Base-by-base conservation (phyloP, 2,329 filamentous ascomycete species). In the Fusarium multiceps region DNA sequence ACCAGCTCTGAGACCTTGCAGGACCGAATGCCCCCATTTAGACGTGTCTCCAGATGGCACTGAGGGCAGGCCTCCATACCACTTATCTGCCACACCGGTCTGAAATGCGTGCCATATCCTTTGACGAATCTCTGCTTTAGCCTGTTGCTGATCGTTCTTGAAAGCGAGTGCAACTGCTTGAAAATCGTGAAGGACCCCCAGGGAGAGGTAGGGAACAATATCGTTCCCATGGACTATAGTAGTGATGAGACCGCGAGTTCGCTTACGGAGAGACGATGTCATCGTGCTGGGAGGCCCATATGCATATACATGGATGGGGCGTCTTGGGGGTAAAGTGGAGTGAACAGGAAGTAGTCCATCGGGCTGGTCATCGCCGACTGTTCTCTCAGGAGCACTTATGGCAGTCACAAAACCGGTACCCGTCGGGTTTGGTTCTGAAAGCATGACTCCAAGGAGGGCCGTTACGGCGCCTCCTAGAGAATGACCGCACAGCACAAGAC, bases 271-370 rank as follows among this genome's bases (percentile, higher is more conserved):
- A 4, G 89, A 87, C 0, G 90, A 84, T 0, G 90, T 92, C 86
- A 94, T 88, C 16, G 90, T 91, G 1, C 90, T 88, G 0, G 92
- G 91, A 3, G 92, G 89, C 0, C 92, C 92, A 76, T 93, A 94
- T 9, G 92, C 90, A 76, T 93, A 94, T 14, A 93, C 92, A 72
- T 94, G 92, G 21, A 94, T 91, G 5, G 90, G 89, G 1, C 92
- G 86, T 18, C 89, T 88, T 0, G 89, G 73, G 1, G 92, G 92
- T 0, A 94, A 83, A 20, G 83, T 85, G 32, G 88, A 78, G 20
- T 81, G 79, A 16, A 75, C 69, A 30, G 74, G 63, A 4, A 65
- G 71, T n/a, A 68, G 53, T 28, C 69, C 72, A 2, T 74, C 71
- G 5, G 78, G 63, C 8, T 78, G 73, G 5, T 75, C 70, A 25